Conservation (phyloP, 345 rosid genomes). For the Camelina sativa region DNA sequence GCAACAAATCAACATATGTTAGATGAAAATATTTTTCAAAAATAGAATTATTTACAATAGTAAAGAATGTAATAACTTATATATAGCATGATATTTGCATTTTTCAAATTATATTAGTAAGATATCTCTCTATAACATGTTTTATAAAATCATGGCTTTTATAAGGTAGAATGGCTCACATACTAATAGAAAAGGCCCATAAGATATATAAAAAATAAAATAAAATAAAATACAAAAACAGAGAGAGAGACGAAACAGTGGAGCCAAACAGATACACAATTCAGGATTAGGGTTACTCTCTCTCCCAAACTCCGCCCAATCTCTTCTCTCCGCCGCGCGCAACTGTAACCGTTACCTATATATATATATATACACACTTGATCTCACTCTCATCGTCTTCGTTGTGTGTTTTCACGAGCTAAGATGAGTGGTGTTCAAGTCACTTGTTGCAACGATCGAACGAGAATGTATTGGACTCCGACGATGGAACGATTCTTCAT, state of each 20-base stretch:
- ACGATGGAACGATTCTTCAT: conserved; percentile 87
- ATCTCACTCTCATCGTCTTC: conserved; percentile 3
- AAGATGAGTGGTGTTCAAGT: conserved; percentile 48
- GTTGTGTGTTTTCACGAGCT: background rate
- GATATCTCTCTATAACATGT: too few species aligned
- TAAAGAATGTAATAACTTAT: too few species aligned
- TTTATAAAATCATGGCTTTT: too few species aligned
- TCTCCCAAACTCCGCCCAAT: conserved; percentile 47
- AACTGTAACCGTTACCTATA: conserved; percentile 33
- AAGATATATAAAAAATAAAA: background rate
- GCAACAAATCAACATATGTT: too few species aligned
- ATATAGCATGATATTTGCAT: too few species aligned
- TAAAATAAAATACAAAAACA: too few species aligned
- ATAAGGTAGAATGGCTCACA: background rate
- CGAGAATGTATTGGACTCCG: conserved; percentile 84
- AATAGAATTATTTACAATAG: too few species aligned
- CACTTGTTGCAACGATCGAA: conserved; percentile 60
- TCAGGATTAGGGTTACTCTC: conserved; percentile 48
- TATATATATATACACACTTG: background rate
- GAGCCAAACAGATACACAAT: conserved; percentile 45
- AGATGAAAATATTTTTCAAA: too few species aligned
- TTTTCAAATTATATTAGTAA: too few species aligned
- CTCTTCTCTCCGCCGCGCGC: conserved; percentile 35
- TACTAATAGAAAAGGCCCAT: background rate
- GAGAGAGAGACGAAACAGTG: background rate